Base-by-base conservation (phyloP, 192 early-diverging fungal genomes). In the Mortierella hygrophila region DNA sequence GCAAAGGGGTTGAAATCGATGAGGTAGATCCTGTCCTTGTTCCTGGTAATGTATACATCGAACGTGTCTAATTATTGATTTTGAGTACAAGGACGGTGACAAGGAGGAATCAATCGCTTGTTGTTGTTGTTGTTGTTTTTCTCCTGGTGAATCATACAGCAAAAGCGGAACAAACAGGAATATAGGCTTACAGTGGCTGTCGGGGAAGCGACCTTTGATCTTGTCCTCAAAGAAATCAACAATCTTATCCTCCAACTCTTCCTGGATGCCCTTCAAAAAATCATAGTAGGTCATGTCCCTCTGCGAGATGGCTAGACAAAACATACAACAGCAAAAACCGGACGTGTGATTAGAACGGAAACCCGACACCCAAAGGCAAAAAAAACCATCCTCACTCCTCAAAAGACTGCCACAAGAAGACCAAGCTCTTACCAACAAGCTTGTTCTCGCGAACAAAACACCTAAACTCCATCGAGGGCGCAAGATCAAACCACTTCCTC, bases 1-100 rank as follows among this genome's bases (percentile, higher is more conserved):
- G 90, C 88, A 88, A 96, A 97, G 0, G 97, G 96, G 89, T 99
- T 98, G 88, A 99, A 96, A 88, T 99, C 98, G 11, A 99, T 89
- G 6, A 99, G 83, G 76, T 91, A 97, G 4, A 94, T 93, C 32
- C 90, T 89, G 29, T 91, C 85, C 29, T 90, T 85, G 26, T 91
- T 89, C 72, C 90, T 87, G 37, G 90, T 93, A 32, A 98, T 84
- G 78, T 98, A 99, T 6, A 96, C 95, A 82, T 99, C 99, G 85
- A 99, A 97, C 29, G 96, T 95, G 85, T 94, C 96, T 96, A 81
- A 42, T 60, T 46, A 32, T 18, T 41, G 18, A 68, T 29, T 9
- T 26, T 23, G 68, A 32, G 26, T 37, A 32, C 35, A 32, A 83
- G n/a, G 37, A 15, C 16, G 38, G 32, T 49, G 69, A n/a, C 57